A percentile compares a stretch with the other conserved stretches of the same genome.
phyloP scores from a whole-genome alignment of 2,329 filamentous ascomycete species.

The Fusarium nygamai region DNA sequence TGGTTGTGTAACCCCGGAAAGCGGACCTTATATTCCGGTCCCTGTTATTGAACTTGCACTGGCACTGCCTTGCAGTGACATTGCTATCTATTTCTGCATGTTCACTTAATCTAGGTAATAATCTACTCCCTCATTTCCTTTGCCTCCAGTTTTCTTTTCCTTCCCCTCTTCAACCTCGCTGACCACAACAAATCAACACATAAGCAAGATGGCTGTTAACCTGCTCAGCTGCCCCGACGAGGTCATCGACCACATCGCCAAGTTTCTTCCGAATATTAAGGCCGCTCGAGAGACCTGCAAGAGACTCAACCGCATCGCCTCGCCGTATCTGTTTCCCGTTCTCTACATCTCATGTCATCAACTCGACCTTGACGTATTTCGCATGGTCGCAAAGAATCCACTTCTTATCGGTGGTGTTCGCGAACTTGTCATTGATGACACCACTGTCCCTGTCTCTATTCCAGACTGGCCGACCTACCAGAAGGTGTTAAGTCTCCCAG shows the following conservation, averaged over 20 bases:
- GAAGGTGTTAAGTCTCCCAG: too few relatives aligned
- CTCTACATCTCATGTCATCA: constrained; percentile 18
- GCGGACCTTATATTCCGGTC: too few relatives aligned
- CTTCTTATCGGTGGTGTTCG: not conserved
- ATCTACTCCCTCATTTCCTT: too few relatives aligned
- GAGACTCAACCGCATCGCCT: not conserved
- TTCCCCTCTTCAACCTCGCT: too few relatives aligned
- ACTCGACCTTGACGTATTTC: constrained; percentile 13
- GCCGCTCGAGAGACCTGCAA: not conserved
- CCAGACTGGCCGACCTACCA: too few relatives aligned
- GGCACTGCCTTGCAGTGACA: not conserved
- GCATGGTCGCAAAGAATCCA: not conserved
- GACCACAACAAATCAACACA: too few relatives aligned
- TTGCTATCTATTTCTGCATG: too few relatives aligned
- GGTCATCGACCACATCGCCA: not conserved
- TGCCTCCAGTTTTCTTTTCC: too few relatives aligned
- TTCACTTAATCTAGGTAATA: too few relatives aligned
- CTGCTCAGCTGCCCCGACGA: not conserved
- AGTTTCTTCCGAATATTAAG: not conserved
- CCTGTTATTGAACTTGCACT: too few relatives aligned
- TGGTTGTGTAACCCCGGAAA: not conserved
- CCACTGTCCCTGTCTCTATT: not conserved
- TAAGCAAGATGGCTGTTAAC: too few relatives aligned
- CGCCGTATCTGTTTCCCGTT: not conserved
- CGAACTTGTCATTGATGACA: constrained; percentile 23